Base-by-base conservation (phyloP, 768 basidiomycete genomes). In the Termitomyces sp. region DNA sequence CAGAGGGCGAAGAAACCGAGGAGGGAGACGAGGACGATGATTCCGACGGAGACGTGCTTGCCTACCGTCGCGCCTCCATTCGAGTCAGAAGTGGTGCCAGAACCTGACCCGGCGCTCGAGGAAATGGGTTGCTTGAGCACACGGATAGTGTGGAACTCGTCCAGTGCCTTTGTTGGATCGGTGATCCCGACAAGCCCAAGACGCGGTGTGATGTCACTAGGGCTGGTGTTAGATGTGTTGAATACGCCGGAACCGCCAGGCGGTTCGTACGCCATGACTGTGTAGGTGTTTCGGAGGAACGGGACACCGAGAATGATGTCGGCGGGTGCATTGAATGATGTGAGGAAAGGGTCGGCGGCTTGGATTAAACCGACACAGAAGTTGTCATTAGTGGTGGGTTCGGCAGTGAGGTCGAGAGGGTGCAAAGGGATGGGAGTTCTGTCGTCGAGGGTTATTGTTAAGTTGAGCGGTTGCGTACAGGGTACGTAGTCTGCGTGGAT, bases 291-390 rank as follows among this genome's bases (percentile, higher is more conserved):
- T 11, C 88, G 78, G 62, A 92, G 70, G 65, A 92, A 92, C 0
- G 89, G 84, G 0, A 89, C 86, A 38, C 89, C 90, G 36, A 92
- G 82, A 54, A 92, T 75, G 71, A 92, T 84, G 66, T 91, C 89
- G 0, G 80, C 84, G 16, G 56, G 60, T 3, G 72, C 67, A 15
- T 60, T 53, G 0, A 74, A 59, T 2, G 61, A 64, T 11, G 68
- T 60, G 42, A 88, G 75, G 13, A 68, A 60, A 10, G 68, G 56
- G 39, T 80, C 76, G 15, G 75, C 78, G 23, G 81, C 65, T 62
- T 91, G 89, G 59, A 91, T 87, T 43, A 88, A 69, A 16, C 89
- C 89, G 1, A 79, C 69, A 70, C 89, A 91, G 59, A 59, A 73
- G 23, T 79, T 74, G 52, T 76, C 72, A 9, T 69, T 60, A n/a